A percentile compares a stretch with the other conserved stretches of the same genome.
Evolutionary conservation across 2,329 filamentous ascomycete genomes (phyloP).

Genomic region (Biscogniauxia marginata): DNA sequence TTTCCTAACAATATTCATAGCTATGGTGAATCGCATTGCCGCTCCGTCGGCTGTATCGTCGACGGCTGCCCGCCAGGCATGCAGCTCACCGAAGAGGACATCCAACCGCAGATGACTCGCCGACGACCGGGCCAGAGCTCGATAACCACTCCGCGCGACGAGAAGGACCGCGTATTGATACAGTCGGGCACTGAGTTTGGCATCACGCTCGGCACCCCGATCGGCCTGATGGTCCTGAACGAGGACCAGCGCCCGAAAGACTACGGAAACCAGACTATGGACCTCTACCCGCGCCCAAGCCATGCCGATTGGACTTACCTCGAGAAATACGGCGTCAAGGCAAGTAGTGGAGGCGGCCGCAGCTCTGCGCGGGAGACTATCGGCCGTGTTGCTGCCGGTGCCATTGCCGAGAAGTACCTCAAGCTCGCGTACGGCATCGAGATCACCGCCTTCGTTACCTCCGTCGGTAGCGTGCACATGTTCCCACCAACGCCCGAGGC

Average conservation of each 20-base stretch:
- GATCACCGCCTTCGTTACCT: conserved; percentile 87
- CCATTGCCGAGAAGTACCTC: conserved; percentile 92
- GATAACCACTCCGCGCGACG: conserved; percentile 88
- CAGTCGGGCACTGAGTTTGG: conserved; percentile 92
- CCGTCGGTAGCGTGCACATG: conserved; percentile 76
- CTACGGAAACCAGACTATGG: conserved; percentile 87
- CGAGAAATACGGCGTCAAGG: conserved; percentile 95
- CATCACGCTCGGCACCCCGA: conserved; percentile 85
- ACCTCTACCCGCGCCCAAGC: conserved; percentile 83
- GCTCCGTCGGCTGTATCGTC: conserved; percentile 90
- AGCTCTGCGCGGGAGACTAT: conserved; percentile 95
- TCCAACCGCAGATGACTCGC: conserved; percentile 92
- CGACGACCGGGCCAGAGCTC: conserved; percentile 84
- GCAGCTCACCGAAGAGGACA: conserved; percentile 78
- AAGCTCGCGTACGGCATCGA: conserved; percentile 77
- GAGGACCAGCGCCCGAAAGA: conserved; percentile 92
- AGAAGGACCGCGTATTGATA: conserved; percentile 89
- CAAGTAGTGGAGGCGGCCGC: conserved; percentile 83
- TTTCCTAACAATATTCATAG: conserved; percentile 35
- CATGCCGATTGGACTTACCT: conserved; percentile 98
- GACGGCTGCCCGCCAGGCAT: conserved; percentile 89
- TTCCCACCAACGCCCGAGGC: conserved; percentile 69
- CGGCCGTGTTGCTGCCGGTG: conserved; percentile 84
- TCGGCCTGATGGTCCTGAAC: conserved; percentile 83
- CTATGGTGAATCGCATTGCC: conserved; percentile 87